A percentile compares a stretch with the other conserved stretches of the same genome.
phyloP scores from a whole-genome alignment of 495 filamentous ascomycete species.

The Aspergillus conjunctus region DNA sequence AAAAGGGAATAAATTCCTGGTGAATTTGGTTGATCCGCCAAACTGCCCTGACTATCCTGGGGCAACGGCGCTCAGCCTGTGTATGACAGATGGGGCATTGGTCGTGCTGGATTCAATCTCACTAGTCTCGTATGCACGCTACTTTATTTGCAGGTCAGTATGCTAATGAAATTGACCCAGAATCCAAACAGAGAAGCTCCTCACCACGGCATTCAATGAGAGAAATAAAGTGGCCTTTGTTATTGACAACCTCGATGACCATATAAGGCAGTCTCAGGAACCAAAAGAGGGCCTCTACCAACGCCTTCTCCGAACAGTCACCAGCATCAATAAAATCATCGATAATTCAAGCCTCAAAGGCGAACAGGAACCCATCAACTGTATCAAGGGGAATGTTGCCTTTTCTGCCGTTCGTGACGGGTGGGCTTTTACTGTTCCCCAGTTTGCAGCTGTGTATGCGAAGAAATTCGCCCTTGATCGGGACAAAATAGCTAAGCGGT shows the following conservation, averaged over 20 bases:
- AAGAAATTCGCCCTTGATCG: background rate
- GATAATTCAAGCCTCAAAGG: background rate
- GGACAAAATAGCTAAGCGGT: background rate
- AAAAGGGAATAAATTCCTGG: background rate
- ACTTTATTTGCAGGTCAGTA: background rate
- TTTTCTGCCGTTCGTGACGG: background rate
- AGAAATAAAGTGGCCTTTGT: background rate
- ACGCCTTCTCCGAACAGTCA: background rate
- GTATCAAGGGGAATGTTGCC: background rate
- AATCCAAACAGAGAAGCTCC: background rate
- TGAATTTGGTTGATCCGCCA: background rate
- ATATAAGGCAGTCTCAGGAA: background rate
- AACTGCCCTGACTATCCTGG: background rate
- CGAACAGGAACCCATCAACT: background rate
- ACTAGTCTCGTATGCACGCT: background rate
- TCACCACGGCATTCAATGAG: background rate
- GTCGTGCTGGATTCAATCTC: background rate
- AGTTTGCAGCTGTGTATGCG: background rate
- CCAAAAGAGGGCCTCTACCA: background rate
- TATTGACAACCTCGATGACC: background rate
- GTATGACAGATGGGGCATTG: background rate
- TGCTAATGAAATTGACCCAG: background rate
- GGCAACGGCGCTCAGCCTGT: background rate
- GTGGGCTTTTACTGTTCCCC: background rate
- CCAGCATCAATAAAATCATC: background rate